Percentiles rank a stretch among this genome's conserved stretches.
Conservation (phyloP, 2,329 filamentous ascomycete genomes). For the Geoglossum cookeanum region DNA sequence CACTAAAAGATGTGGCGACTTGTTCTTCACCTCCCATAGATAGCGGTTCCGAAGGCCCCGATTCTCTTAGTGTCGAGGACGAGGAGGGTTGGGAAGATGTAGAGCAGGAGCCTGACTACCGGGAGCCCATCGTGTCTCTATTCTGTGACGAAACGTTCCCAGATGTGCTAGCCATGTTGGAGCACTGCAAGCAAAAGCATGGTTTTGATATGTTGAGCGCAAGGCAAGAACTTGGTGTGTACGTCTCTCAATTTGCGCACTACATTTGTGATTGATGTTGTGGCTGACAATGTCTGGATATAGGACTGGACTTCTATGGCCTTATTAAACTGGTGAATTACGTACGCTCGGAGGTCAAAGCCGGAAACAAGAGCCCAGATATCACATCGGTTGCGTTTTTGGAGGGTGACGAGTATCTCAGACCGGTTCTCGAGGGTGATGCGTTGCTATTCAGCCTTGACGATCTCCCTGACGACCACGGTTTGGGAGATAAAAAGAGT, state of each 20-base stretch:
- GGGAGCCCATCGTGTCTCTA: constrained; percentile 45
- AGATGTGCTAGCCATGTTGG: constrained; percentile 44
- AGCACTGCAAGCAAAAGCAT: constrained; percentile 45
- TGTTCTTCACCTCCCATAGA: not conserved
- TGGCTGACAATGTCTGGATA: constrained; percentile 13
- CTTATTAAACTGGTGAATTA: constrained; percentile 61
- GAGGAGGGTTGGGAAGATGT: constrained; percentile 35
- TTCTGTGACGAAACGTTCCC: constrained; percentile 48
- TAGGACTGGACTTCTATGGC: constrained; percentile 52
- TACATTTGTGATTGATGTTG: not conserved
- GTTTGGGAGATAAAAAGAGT: constrained; percentile 10
- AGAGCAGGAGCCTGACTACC: constrained; percentile 40
- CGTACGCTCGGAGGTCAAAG: constrained; percentile 28
- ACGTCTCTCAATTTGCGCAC: constrained; percentile 3
- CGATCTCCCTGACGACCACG: constrained; percentile 40
- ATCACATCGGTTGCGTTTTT: constrained; percentile 44
- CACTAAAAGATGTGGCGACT: not conserved
- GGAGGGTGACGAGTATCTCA: constrained; percentile 61
- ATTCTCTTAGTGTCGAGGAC: constrained; percentile 17
- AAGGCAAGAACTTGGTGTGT: constrained; percentile 31
- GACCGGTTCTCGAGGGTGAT: constrained; percentile 75
- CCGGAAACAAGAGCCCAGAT: constrained; percentile 28
- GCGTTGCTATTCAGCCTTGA: constrained; percentile 75
- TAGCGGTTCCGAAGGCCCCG: constrained; percentile 11
- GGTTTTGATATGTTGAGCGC: constrained; percentile 46